Evolutionary conservation across 1,284 basidiomycete species (phyloP).

Genomic region (Ustilago tritici): DNA sequence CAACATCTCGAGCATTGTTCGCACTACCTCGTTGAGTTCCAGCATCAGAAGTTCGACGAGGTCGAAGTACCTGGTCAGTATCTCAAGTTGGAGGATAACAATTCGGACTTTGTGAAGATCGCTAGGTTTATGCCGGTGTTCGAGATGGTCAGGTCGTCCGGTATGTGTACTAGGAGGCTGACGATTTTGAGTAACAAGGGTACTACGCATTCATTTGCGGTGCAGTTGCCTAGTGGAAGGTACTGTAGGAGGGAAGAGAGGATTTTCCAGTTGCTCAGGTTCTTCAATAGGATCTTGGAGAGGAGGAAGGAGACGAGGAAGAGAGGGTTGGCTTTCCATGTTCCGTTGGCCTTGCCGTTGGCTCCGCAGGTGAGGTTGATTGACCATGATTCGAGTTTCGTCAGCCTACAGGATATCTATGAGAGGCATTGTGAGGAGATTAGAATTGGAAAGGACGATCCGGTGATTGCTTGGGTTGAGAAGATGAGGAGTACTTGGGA

Average conservation of each 20-base stretch:
- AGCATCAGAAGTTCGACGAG: constrained; percentile 97
- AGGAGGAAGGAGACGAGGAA: constrained; percentile 90
- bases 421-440: constrained; percentile 85
- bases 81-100: constrained; percentile 83
- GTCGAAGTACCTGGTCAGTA: constrained; percentile 99
- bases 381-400: constrained; percentile 90
- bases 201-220: constrained; percentile 86
- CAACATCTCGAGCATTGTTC: constrained; percentile 91
- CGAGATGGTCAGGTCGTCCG: constrained; percentile 85
- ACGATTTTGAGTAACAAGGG: constrained; percentile 94
- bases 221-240: constrained; percentile 88
- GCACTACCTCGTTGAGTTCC: constrained; percentile 96
- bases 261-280: constrained; percentile 89
- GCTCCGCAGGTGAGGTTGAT: constrained; percentile 86
- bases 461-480: constrained; percentile 71
- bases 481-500: constrained; percentile 67
- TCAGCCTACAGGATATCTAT: constrained; percentile 92
- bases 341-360: constrained; percentile 88
- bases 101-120: constrained; percentile 91
- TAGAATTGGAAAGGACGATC: constrained; percentile 87
- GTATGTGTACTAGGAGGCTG: constrained; percentile 89
- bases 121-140: constrained; percentile 90
- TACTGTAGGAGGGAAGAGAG: constrained; percentile 93
- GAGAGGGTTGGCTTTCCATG: constrained; percentile 89
- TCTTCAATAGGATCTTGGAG: constrained; percentile 79